Evolutionary conservation across 2,329 filamentous ascomycete genomes (phyloP), one percentile per base, ranked within the genome.

Genomic region (Davidsoniella virescens): DNA sequence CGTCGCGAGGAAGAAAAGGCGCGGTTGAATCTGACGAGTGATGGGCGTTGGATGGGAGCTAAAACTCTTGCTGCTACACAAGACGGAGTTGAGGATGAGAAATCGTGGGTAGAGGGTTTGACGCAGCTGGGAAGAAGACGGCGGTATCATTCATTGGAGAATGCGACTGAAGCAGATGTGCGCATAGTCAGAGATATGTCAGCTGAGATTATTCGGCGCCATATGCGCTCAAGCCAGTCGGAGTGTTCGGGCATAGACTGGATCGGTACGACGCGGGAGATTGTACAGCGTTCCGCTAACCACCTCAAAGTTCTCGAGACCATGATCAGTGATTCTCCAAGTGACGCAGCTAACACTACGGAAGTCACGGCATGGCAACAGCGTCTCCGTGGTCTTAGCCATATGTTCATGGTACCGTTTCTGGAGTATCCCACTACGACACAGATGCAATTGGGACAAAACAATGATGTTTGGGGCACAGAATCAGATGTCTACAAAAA

Each of bases 221-320:
- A 38, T 7, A 20, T n/a, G 54, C 54, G 6, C 26, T 8, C 26
- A 33, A 12, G 10, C 26, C 6, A 33, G 26, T 33, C 26, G 10
- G 26, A 33, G 23, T 65, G 69, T 55, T 62, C 63, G 14, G 67
- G 66, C 2, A 63, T 67, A n/a, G 66, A 70, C 51, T 72, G 70
- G 70, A 54, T 59, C 2, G 54, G 59, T 4, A 61, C 67, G n/a
- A 58, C 63, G 6, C 62, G 64, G 33, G 65, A 67, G 46, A 67
- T 72, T 40, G 63, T 70, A 39, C 62, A 64, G 49, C 59, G 59
- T 10, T 67, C 66, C 48, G 62, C 63, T 1, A 54, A 50, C 9
- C 60, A 63, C 26, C 50, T 69, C 20, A 59, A 59, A 46, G 58
- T 59, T 38, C 56, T 69, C 26, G 57, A 61, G 29, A 54, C 58